These are phyloP conservation scores for Nicotiana noctiflora DNA, from an alignment of 257 asterid genomes.

Conservation along the genomic window DNA sequence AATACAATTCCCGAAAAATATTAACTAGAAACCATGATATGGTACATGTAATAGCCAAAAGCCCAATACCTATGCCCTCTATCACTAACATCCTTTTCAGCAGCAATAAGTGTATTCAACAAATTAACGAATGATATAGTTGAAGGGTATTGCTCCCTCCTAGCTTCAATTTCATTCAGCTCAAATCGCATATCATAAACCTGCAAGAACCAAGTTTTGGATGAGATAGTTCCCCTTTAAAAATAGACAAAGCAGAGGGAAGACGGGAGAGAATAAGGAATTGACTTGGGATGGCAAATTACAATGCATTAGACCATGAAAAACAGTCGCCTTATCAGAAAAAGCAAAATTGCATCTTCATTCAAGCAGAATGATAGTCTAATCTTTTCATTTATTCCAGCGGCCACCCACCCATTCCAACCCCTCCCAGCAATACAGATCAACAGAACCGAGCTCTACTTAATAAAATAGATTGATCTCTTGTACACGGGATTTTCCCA, in stretches of 20 bases:
- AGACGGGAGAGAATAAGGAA: not conserved
- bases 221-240: not conserved
- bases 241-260: not conserved
- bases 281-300: not conserved
- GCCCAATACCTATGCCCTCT: conserved; percentile 76
- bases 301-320: not conserved
- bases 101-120: conserved; percentile 77
- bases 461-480: not conserved
- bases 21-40: not conserved
- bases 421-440: not conserved
- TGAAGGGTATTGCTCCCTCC: conserved; percentile 94
- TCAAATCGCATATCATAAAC: conserved; percentile 97
- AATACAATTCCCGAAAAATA: not conserved
- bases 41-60: not conserved
- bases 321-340: not conserved
- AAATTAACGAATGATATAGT: conserved; percentile 82
- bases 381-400: not conserved
- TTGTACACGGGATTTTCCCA: not conserved
- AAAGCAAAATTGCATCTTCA: not conserved
- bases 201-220: conserved; percentile 27
- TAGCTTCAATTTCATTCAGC: conserved; percentile 95
- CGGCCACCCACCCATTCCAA: not conserved
- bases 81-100: conserved; percentile 75
- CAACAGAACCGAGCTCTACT: not conserved
- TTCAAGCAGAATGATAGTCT: not conserved